Evolutionary conservation across 1,139 yeast genomes (phyloP).

Genomic region (Scheffersomyces parashehatae): DNA sequence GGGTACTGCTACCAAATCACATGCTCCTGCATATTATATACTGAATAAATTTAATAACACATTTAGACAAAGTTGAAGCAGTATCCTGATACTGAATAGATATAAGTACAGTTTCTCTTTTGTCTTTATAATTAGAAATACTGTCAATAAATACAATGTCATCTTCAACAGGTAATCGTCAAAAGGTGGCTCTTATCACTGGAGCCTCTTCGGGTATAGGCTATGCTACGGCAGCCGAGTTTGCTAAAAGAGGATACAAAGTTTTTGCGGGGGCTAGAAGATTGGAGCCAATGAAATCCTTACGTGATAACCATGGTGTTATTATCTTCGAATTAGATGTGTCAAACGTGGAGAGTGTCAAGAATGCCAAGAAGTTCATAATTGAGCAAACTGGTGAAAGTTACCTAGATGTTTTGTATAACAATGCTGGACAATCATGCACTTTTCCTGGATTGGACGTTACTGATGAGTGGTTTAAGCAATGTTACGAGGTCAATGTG

Average conservation of each 20-base stretch:
- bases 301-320: slow-evolving; percentile 38
- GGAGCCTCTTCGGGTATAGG: slow-evolving; percentile 89
- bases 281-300: slow-evolving; percentile 58
- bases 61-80: too few relatives aligned
- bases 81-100: too few relatives aligned
- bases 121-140: too few relatives aligned
- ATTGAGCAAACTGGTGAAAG: slow-evolving; percentile 42
- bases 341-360: slow-evolving; percentile 51
- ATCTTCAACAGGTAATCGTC: slow-evolving; percentile 1
- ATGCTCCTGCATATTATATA: too few relatives aligned
- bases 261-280: slow-evolving; percentile 79
- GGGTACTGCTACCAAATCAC: too few relatives aligned
- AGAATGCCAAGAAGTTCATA: slow-evolving; percentile 41
- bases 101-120: too few relatives aligned
- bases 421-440: slow-evolving; percentile 70
- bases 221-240: slow-evolving; percentile 61
- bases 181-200: slow-evolving; percentile 59
- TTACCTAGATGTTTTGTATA: slow-evolving; percentile 56
- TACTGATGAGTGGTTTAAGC: slow-evolving; percentile 53
- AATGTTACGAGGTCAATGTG: slow-evolving; percentile 68
- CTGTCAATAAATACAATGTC: not conserved
- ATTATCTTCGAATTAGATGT: slow-evolving; percentile 49
- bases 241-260: slow-evolving; percentile 60
- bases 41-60: too few relatives aligned
- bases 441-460: slow-evolving; percentile 73